phyloP scores from a whole-genome alignment of 345 rosid genomes.

The Eucalyptus polyanthemos region DNA sequence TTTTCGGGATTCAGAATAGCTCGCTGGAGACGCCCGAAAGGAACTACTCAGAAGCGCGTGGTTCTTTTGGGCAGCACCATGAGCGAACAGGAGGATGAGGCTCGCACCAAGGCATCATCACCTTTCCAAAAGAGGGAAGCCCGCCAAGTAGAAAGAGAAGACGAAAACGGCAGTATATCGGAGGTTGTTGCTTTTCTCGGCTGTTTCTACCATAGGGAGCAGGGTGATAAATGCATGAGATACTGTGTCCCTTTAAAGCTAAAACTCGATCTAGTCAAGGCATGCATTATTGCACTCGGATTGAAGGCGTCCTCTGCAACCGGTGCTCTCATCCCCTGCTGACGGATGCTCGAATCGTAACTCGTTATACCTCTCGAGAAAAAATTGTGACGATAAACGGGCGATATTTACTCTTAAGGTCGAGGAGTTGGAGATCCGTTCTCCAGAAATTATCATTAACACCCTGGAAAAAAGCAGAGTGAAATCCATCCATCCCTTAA shows the following conservation, averaged over 20 bases:
- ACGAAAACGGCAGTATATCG: background rate
- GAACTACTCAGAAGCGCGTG: background rate
- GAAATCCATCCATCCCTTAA: background rate
- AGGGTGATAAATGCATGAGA: background rate
- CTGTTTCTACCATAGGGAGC: background rate
- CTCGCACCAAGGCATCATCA: background rate
- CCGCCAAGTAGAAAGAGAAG: background rate
- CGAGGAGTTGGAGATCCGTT: background rate
- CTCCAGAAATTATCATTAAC: background rate
- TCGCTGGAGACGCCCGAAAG: background rate
- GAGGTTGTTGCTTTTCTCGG: background rate
- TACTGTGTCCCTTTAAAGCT: background rate
- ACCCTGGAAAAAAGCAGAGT: background rate
- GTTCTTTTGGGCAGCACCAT: background rate
- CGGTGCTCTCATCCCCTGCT: background rate
- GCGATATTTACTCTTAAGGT: background rate
- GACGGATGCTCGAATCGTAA: background rate
- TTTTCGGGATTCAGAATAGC: background rate
- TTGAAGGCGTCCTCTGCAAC: background rate
- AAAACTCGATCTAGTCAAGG: background rate
- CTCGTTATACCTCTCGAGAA: background rate
- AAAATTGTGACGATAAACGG: background rate
- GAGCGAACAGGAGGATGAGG: background rate
- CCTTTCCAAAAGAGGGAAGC: background rate
- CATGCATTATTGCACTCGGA: background rate